A percentile compares a stretch with the other conserved stretches of the same genome.
Conservation (phyloP, 2,329 filamentous ascomycete genomes). For the Rugonectria rugulosa region DNA sequence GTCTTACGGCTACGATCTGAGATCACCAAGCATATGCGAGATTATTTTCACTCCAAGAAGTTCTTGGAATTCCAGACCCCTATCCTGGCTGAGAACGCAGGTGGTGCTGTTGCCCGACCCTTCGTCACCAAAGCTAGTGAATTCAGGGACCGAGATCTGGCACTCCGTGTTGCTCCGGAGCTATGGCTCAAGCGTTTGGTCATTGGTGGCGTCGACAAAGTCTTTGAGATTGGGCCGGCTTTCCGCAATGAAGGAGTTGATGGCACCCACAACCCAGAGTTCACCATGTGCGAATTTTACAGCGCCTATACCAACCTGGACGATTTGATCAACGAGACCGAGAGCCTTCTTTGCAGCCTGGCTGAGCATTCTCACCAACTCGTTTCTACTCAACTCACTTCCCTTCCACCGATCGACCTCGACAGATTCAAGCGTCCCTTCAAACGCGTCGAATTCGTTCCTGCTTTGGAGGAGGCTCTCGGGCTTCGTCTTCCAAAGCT, state of each 20-base stretch:
- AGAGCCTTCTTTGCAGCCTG: conserved; percentile 71
- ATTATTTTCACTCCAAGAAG: conserved; percentile 72
- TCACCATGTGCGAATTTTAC: conserved; percentile 98
- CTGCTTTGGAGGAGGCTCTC: conserved; percentile 75
- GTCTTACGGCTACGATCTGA: conserved; percentile 76
- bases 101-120: conserved; percentile 87
- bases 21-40: conserved; percentile 77
- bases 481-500: conserved; percentile 72
- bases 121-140: conserved; percentile 84
- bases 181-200: conserved; percentile 93
- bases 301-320: conserved; percentile 81
- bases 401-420: conserved; percentile 58
- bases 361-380: conserved; percentile 58
- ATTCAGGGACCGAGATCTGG: conserved; percentile 73
- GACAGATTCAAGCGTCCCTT: conserved; percentile 63
- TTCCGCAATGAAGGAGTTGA: conserved; percentile 96
- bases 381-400: conserved; percentile 53
- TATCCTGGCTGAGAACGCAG: conserved; percentile 80
- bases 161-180: conserved; percentile 90
- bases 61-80: conserved; percentile 94
- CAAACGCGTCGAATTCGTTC: conserved; percentile 79
- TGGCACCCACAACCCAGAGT: conserved; percentile 94
- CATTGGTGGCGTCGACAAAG: conserved; percentile 83
- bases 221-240: conserved; percentile 92
- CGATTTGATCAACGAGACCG: conserved; percentile 78